Percentiles rank a stretch among this genome's conserved stretches.
Evolutionary conservation across 2,329 filamentous ascomycete genomes (phyloP).

Genomic region (Tolypocladium album): DNA sequence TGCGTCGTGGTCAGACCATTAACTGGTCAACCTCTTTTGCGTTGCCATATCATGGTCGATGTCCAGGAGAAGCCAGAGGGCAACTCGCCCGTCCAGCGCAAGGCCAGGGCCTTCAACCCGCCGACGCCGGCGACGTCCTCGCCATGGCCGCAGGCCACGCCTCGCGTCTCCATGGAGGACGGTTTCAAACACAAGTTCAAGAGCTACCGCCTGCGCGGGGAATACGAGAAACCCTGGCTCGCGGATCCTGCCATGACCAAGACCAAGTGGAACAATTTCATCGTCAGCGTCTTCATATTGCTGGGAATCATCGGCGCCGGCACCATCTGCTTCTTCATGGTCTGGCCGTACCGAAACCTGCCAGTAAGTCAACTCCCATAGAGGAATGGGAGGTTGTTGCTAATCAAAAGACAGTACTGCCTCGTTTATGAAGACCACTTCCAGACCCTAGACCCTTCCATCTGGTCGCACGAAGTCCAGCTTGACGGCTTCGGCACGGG

Average conservation of each 20-base stretch:
- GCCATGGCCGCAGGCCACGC: background rate
- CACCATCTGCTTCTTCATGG: slow-evolving; percentile 20
- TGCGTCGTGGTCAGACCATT: background rate
- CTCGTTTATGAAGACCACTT: slow-evolving; percentile 40
- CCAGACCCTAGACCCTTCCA: slow-evolving; percentile 25
- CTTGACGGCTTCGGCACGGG: slow-evolving; percentile 35
- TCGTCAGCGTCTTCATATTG: slow-evolving; percentile 18
- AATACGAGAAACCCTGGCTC: slow-evolving; percentile 29
- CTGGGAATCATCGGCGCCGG: slow-evolving; percentile 22
- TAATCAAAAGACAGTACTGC: slow-evolving; percentile 24
- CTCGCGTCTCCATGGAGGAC: slow-evolving; percentile 2
- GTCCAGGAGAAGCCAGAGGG: background rate
- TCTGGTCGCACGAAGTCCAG: slow-evolving; percentile 39
- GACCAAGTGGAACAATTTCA: slow-evolving; percentile 23
- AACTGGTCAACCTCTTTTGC: background rate
- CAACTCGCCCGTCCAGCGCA: background rate
- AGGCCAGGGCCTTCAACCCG: background rate
- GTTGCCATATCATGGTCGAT: background rate
- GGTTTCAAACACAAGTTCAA: slow-evolving; percentile 14
- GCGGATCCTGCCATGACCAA: slow-evolving; percentile 18
- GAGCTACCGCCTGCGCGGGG: slow-evolving; percentile 19
- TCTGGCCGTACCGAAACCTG: slow-evolving; percentile 13
- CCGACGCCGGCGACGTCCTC: background rate
- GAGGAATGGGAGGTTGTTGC: background rate
- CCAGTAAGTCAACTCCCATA: slow-evolving; percentile 3